Evolutionary conservation across 805 yeast species (phyloP).

Genomic region (Cyberlindnera saturnus): DNA sequence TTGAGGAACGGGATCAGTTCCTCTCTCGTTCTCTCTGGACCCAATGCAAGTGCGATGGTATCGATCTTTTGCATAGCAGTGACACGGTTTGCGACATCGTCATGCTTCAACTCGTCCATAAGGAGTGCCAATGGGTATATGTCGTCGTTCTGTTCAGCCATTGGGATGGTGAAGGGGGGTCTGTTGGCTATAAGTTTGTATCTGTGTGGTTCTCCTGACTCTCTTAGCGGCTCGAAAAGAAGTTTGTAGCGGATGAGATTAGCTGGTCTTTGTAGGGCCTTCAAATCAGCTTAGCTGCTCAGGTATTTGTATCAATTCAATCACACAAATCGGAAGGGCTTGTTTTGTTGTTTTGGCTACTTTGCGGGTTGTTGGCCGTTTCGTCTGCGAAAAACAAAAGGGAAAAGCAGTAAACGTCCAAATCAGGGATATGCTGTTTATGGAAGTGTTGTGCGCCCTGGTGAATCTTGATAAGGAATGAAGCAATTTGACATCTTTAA

Average conservation of each 20-base stretch:
- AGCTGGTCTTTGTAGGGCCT: not conserved
- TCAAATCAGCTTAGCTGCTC: not conserved
- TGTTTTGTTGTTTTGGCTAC: not conserved
- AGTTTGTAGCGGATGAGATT: not conserved
- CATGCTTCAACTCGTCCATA: constrained; percentile 96
- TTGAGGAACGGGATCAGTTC: constrained; percentile 89
- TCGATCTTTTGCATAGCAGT: constrained; percentile 92
- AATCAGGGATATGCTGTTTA: too few relatives aligned
- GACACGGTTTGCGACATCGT: constrained; percentile 88
- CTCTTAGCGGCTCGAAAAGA: not conserved
- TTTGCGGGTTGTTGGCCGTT: constrained; percentile 1
- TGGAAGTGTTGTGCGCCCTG: too few relatives aligned
- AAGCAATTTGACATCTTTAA: too few relatives aligned
- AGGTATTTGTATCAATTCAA: too few relatives aligned
- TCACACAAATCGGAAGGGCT: not conserved
- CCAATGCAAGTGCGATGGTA: constrained; percentile 91
- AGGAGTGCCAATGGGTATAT: constrained; percentile 91
- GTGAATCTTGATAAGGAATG: too few relatives aligned
- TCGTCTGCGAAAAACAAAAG: not conserved
- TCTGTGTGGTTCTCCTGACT: not conserved
- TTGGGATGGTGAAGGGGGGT: not conserved
- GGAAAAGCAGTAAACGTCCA: not conserved
- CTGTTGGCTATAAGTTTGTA: too few relatives aligned
- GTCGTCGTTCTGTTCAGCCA: constrained; percentile 28
- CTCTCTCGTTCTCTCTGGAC: constrained; percentile 84